A percentile compares a stretch with the other conserved stretches of the same genome.
Evolutionary conservation across 495 filamentous ascomycete genomes (phyloP).

Genomic region (Aspergillus mulundensis): DNA sequence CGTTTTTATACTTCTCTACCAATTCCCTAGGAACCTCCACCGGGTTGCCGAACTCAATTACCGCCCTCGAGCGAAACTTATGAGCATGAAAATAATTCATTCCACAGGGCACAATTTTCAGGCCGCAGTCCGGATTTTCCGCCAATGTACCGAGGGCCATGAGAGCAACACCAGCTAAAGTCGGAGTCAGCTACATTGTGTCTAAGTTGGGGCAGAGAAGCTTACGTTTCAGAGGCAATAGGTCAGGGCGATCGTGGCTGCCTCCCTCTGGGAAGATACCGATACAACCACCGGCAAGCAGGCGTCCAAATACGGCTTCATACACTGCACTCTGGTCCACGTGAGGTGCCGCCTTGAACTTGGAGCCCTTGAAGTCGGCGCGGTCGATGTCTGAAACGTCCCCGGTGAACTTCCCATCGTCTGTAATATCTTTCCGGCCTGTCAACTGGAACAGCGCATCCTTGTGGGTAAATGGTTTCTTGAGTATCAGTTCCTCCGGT

Average conservation of each 20-base stretch:
- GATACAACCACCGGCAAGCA: slow-evolving; percentile 80
- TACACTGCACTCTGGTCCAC: slow-evolving; percentile 94
- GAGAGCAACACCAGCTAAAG: slow-evolving; percentile 85
- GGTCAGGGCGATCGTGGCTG: slow-evolving; percentile 90
- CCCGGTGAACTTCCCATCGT: slow-evolving; percentile 52
- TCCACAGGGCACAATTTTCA: slow-evolving; percentile 98
- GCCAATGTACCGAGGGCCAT: slow-evolving; percentile 95
- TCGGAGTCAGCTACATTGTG: slow-evolving; percentile 1
- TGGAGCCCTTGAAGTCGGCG: slow-evolving; percentile 63
- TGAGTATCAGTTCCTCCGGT: slow-evolving; percentile 76
- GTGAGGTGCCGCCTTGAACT: slow-evolving; percentile 85
- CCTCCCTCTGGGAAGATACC: slow-evolving; percentile 98
- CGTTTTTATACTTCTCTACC: slow-evolving; percentile 78
- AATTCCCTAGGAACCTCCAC: slow-evolving; percentile 77
- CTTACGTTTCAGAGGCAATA: slow-evolving; percentile 84
- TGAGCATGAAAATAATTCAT: slow-evolving; percentile 99
- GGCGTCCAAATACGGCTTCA: slow-evolving; percentile 78
- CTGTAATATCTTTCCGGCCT: slow-evolving; percentile 61
- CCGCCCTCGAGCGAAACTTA: slow-evolving; percentile 95
- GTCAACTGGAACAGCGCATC: slow-evolving; percentile 73
- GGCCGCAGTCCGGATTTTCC: slow-evolving; percentile 80
- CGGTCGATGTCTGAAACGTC: slow-evolving; percentile 36
- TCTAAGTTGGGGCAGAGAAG: neutral
- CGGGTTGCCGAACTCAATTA: slow-evolving; percentile 91
- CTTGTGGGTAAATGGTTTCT: slow-evolving; percentile 75